These are phyloP conservation scores for Teunomyces stri DNA, from an alignment of 805 yeast genomes.

Conservation along the genomic window DNA sequence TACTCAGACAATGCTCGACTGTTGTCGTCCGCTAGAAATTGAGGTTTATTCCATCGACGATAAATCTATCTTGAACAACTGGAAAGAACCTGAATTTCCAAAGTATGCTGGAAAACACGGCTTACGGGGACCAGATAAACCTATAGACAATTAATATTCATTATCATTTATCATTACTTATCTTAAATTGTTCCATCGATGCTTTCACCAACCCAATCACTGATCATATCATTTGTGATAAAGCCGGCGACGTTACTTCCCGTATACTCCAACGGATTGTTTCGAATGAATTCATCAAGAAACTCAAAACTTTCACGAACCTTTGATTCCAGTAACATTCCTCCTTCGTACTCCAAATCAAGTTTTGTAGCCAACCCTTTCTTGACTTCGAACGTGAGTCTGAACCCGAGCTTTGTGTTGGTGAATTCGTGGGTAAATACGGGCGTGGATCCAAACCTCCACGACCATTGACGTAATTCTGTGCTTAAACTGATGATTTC, in stretches of 20 bases:
- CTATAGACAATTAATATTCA: too few species aligned
- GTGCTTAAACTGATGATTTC: slow-evolving; percentile 41
- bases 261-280: slow-evolving; percentile 23
- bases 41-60: slow-evolving; percentile 58
- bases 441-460: slow-evolving; percentile 80
- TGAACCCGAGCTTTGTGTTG: slow-evolving; percentile 28
- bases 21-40: slow-evolving; percentile 62
- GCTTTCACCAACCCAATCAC: slow-evolving; percentile 45
- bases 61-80: slow-evolving; percentile 41
- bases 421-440: slow-evolving; percentile 55
- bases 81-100: slow-evolving; percentile 52
- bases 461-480: slow-evolving; percentile 57
- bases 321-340: slow-evolving; percentile 6
- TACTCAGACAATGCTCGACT: slow-evolving; percentile 53
- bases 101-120: slow-evolving; percentile 62
- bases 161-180: neutral
- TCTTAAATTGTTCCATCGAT: slow-evolving; percentile 43
- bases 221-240: slow-evolving; percentile 39
- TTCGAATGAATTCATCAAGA: slow-evolving; percentile 24
- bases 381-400: slow-evolving; percentile 45
- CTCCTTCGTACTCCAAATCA: slow-evolving; percentile 13
- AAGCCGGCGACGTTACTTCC: slow-evolving; percentile 47
- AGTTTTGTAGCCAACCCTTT: slow-evolving; percentile 33
- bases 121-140: slow-evolving; percentile 12
- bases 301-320: slow-evolving; percentile 31